Conservation (phyloP, 352 stramenopile species). For the Globisporangium iwayamae region DNA sequence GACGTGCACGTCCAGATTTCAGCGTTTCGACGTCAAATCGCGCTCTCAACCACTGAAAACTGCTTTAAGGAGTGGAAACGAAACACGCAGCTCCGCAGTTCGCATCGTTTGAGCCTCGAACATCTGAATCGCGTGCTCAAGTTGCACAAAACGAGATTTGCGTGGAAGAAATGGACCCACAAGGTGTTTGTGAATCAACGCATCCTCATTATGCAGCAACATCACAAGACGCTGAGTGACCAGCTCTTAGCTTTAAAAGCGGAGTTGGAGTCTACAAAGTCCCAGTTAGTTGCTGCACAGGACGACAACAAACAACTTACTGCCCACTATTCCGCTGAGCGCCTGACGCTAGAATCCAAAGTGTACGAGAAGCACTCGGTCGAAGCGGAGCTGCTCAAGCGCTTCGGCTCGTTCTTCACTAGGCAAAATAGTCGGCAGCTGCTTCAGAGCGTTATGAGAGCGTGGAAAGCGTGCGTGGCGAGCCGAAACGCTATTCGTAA, state of each 20-base stretch:
- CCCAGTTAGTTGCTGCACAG: slow-evolving; percentile 8
- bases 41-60: neutral
- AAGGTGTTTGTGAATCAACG: neutral
- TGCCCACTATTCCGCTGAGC: neutral
- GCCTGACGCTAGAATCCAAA: neutral
- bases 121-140: slow-evolving; percentile 1
- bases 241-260: neutral
- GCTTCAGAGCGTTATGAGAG: neutral
- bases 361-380: slow-evolving; percentile 9
- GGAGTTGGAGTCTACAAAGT: neutral
- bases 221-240: neutral
- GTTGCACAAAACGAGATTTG: neutral
- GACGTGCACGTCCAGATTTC: neutral
- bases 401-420: slow-evolving; percentile 28
- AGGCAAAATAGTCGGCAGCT: slow-evolving; percentile 35
- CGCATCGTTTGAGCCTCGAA: neutral
- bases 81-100: neutral
- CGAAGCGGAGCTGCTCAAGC: slow-evolving; percentile 25
- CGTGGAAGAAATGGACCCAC: slow-evolving; percentile 8
- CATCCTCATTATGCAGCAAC: neutral
- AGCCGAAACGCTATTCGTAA: slow-evolving; percentile 11
- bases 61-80: slow-evolving; percentile 7
- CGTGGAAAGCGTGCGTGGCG: slow-evolving; percentile 11
- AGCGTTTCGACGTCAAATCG: neutral
- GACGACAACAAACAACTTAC: neutral